Conservation (phyloP, 805 yeast species). For the Candida michaelii region DNA sequence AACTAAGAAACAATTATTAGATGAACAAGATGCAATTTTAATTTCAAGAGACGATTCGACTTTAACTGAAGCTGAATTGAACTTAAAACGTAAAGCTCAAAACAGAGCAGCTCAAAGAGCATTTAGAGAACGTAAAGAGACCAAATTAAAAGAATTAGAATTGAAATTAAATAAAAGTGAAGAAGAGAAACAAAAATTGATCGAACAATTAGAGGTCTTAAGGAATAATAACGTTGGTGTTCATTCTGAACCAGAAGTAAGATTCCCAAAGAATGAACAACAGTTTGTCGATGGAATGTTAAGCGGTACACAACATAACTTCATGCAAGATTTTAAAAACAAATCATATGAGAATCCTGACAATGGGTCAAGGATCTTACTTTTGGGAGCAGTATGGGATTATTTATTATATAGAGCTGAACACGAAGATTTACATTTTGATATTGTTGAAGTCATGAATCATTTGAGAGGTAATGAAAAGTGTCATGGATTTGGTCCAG, state of each 20-base stretch:
- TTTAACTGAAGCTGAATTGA: slow-evolving; percentile 42
- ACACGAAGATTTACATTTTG: slow-evolving; percentile 49
- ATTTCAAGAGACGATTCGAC: slow-evolving; percentile 38
- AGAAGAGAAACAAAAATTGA: slow-evolving; percentile 46
- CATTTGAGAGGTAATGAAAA: slow-evolving; percentile 63
- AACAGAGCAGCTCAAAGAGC: slow-evolving; percentile 89
- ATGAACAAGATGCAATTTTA: slow-evolving; percentile 37
- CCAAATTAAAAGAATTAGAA: slow-evolving; percentile 66
- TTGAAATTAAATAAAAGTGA: slow-evolving; percentile 58
- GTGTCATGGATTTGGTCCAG: slow-evolving; percentile 82
- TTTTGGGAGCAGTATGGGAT: slow-evolving; percentile 84
- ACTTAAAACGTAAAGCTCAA: slow-evolving; percentile 67
- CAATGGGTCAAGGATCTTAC: slow-evolving; percentile 52
- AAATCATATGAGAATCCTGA: slow-evolving; percentile 35
- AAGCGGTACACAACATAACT: slow-evolving; percentile 23
- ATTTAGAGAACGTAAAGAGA: slow-evolving; percentile 78
- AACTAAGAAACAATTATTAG: slow-evolving; percentile 27
- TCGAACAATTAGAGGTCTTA: slow-evolving; percentile 49
- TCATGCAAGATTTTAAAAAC: slow-evolving; percentile 19
- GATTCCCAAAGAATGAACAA: slow-evolving; percentile 35
- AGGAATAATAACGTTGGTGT: slow-evolving; percentile 57
- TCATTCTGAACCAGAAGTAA: slow-evolving; percentile 59
- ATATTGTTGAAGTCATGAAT: slow-evolving; percentile 58
- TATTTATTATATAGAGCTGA: slow-evolving; percentile 53
- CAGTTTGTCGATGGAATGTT: slow-evolving; percentile 34